A percentile compares a stretch with the other conserved stretches of the same genome.
phyloP scores from a whole-genome alignment of 768 basidiomycete genomes.

The Tremella yokohamensis region DNA sequence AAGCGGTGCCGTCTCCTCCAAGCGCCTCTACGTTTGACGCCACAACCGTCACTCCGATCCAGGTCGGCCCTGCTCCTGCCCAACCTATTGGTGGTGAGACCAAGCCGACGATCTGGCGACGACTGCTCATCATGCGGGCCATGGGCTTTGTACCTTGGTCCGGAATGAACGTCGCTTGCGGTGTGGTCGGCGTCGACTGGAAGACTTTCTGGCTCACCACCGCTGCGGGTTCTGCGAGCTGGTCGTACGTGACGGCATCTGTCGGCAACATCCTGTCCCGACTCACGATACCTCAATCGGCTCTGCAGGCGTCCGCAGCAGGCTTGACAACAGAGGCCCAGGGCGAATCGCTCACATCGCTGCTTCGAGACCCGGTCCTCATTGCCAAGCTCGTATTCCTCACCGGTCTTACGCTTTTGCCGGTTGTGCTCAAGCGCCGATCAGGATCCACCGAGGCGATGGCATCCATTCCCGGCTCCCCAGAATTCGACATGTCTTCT shows the following conservation, averaged over 20 bases:
- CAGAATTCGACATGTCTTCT: constrained; percentile 1
- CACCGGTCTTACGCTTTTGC: constrained; percentile 78
- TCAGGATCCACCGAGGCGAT: constrained; percentile 2
- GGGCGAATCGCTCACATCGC: constrained; percentile 70
- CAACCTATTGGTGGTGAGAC: constrained; percentile 19
- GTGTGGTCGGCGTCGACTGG: constrained; percentile 72
- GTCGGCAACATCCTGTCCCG: constrained; percentile 40
- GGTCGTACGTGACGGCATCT: constrained; percentile 50
- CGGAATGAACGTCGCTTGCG: constrained; percentile 93
- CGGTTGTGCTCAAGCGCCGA: constrained; percentile 62
- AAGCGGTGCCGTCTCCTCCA: constrained; percentile 48
- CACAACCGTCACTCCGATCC: constrained; percentile 31
- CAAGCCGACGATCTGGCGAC: constrained; percentile 63
- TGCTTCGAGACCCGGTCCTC: constrained; percentile 79
- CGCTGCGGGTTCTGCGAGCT: constrained; percentile 50
- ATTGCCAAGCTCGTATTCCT: constrained; percentile 77
- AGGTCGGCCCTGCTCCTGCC: constrained; percentile 22
- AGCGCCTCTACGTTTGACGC: constrained; percentile 7
- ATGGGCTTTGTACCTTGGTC: constrained; percentile 95
- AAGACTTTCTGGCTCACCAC: constrained; percentile 50
- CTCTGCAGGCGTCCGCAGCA: constrained; percentile 3
- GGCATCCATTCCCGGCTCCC: background rate
- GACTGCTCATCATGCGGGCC: constrained; percentile 79
- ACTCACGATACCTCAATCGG: constrained; percentile 27
- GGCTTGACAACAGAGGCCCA: constrained; percentile 7